phyloP scores from a whole-genome alignment of 768 basidiomycete species.

The Panaeolus cyanescens region DNA sequence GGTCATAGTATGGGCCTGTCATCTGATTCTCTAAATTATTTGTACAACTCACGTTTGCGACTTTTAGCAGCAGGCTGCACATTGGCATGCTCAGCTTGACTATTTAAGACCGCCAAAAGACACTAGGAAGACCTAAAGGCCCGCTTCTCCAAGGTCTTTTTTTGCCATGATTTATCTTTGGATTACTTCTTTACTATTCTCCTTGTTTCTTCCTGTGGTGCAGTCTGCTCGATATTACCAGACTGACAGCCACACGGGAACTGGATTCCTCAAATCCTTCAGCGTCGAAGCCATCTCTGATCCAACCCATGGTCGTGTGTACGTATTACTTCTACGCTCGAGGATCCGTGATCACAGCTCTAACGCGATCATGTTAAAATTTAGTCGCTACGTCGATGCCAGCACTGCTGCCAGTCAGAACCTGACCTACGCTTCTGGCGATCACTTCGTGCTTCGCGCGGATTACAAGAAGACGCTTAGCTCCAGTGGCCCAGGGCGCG shows the following conservation, averaged over 20 bases:
- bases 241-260: constrained; percentile 44
- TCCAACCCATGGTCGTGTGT: constrained; percentile 67
- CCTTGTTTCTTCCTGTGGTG: background rate
- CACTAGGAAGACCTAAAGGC: background rate
- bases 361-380: background rate
- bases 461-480: constrained; percentile 44
- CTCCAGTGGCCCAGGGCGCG: constrained; percentile 44
- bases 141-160: background rate
- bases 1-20: background rate
- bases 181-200: background rate
- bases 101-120: background rate
- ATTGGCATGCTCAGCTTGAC: background rate
- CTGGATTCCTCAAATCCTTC: constrained; percentile 50
- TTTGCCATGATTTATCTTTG: background rate
- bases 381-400: constrained; percentile 40
- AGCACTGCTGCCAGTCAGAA: constrained; percentile 40
- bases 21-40: background rate
- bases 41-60: too few species aligned
- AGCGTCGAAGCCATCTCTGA: constrained; percentile 48
- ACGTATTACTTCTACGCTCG: constrained; percentile 20
- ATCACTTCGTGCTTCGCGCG: constrained; percentile 49
- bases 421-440: constrained; percentile 44
- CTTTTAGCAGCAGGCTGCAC: too few species aligned
- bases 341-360: background rate
- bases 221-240: background rate